These are phyloP conservation scores for Naganishia onofrii DNA, from an alignment of 768 basidiomycete species.

Conservation along the genomic window DNA sequence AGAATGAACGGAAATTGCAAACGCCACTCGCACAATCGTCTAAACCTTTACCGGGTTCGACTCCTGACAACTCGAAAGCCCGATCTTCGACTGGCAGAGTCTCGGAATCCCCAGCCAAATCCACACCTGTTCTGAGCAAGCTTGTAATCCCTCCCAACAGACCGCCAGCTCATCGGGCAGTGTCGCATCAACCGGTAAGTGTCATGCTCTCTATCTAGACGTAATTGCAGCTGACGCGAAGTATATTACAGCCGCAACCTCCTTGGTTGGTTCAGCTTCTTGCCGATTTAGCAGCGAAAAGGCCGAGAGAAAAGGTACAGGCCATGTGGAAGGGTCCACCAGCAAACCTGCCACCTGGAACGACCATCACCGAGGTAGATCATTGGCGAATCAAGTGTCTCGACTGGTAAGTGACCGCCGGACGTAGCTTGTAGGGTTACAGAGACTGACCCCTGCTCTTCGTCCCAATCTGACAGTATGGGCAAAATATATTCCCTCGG, in stretches of 20 bases:
- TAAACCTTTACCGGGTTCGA: constrained; percentile 1
- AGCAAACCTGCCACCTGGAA: not conserved
- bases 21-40: constrained; percentile 12
- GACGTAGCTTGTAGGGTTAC: not conserved
- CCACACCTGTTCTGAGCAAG: not conserved
- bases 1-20: constrained; percentile 7
- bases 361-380: constrained; percentile 52
- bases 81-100: constrained; percentile 10
- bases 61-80: constrained; percentile 11
- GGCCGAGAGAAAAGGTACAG: constrained; percentile 22
- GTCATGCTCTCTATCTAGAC: not conserved
- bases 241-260: constrained; percentile 11
- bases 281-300: constrained; percentile 1
- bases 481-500: constrained; percentile 83
- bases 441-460: not conserved
- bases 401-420: constrained; percentile 66
- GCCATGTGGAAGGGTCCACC: constrained; percentile 20
- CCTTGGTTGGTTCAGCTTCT: constrained; percentile 25
- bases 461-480: constrained; percentile 34
- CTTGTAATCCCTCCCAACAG: not conserved
- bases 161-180: constrained; percentile 10
- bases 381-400: constrained; percentile 91
- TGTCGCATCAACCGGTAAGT: constrained; percentile 11
- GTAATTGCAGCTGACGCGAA: not conserved
- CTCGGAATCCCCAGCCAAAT: constrained; percentile 10